Conservation (phyloP, 2,329 filamentous ascomycete genomes). For the Clonostachys byssicola region DNA sequence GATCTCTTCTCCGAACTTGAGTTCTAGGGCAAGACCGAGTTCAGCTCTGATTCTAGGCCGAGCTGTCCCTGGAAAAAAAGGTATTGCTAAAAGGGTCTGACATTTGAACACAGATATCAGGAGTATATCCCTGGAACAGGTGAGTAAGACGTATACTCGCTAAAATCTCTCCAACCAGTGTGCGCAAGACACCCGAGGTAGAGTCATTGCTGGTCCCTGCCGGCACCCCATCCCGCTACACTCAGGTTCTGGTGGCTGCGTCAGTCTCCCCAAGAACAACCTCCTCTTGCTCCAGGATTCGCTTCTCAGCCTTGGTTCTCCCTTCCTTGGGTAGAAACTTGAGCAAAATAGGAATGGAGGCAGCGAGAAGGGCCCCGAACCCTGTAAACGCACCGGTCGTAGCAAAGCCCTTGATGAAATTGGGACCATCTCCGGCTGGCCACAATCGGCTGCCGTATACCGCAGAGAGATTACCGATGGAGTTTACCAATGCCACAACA, state of each 20-base stretch:
- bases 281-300: slow-evolving; percentile 2
- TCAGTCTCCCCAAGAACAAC: slow-evolving; percentile 46
- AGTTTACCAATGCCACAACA: slow-evolving; percentile 23
- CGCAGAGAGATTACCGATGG: slow-evolving; percentile 10
- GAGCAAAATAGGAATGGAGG: slow-evolving; percentile 7
- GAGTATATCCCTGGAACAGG: too few species aligned
- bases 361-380: slow-evolving; percentile 6
- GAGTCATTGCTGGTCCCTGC: too few species aligned
- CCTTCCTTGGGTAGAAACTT: slow-evolving; percentile 9
- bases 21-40: too few species aligned
- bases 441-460: slow-evolving; percentile 18
- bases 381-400: slow-evolving; percentile 4
- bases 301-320: slow-evolving; percentile 5
- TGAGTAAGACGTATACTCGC: too few species aligned
- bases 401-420: slow-evolving; percentile 6
- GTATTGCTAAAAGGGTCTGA: too few species aligned
- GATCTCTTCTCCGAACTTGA: too few species aligned
- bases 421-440: slow-evolving; percentile 10
- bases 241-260: background rate
- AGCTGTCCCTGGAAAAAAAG: too few species aligned
- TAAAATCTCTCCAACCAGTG: too few species aligned
- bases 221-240: too few species aligned
- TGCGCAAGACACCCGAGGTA: too few species aligned
- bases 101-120: too few species aligned
- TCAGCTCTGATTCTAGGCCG: too few species aligned